Conservation (phyloP, 768 basidiomycete genomes). For the Daedalea quercina region DNA sequence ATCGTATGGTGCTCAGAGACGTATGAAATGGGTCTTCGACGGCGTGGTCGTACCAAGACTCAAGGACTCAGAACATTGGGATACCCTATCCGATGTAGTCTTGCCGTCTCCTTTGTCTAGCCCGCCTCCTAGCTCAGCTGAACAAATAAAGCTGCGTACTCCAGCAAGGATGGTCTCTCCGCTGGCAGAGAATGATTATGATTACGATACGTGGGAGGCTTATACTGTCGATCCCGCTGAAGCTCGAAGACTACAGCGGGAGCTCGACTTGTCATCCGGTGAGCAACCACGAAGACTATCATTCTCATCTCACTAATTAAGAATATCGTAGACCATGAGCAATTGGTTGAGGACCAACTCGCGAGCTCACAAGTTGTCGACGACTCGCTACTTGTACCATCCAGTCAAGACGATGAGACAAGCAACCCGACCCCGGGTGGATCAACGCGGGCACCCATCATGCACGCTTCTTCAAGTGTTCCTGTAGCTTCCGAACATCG, state of each 20-base stretch:
- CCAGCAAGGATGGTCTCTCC: neutral
- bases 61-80: neutral
- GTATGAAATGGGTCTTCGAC: neutral
- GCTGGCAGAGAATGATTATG: constrained; percentile 1
- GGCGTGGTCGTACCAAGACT: neutral
- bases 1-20: neutral
- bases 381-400: neutral
- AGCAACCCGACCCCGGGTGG: neutral
- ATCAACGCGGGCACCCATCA: too few relatives aligned
- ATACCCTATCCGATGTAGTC: neutral
- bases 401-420: constrained; percentile 1
- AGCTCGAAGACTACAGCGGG: neutral
- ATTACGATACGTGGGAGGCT: constrained; percentile 5
- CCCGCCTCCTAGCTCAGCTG: neutral
- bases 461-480: constrained; percentile 11
- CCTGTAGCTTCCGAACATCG: constrained; percentile 9
- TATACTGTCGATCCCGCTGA: neutral
- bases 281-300: neutral
- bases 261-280: neutral
- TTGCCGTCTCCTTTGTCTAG: neutral
- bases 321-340: neutral
- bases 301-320: neutral
- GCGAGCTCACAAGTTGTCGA: constrained; percentile 2
- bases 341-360: neutral
- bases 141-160: too few relatives aligned